Conservation (phyloP, 768 basidiomycete genomes). For the Leucocoprinus sp. region DNA sequence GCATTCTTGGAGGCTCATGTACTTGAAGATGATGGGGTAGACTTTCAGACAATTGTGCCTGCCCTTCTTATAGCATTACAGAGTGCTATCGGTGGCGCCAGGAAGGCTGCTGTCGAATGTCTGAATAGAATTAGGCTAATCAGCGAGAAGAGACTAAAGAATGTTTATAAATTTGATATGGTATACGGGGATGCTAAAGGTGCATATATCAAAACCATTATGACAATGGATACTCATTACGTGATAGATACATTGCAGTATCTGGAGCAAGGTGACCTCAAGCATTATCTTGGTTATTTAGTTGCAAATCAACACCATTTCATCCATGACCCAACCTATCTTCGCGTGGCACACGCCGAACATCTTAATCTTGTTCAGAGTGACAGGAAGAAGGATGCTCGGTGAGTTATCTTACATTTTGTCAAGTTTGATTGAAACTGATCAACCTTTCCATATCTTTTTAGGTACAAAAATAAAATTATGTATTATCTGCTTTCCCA, state of each 20-base stretch:
- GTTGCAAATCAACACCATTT: constrained; percentile 46
- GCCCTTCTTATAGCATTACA: constrained; percentile 57
- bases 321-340: constrained; percentile 47
- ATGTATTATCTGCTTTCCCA: constrained; percentile 80
- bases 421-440: constrained; percentile 2
- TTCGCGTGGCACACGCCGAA: constrained; percentile 53
- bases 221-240: not conserved
- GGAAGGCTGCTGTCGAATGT: constrained; percentile 48
- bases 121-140: constrained; percentile 38
- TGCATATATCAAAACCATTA: constrained; percentile 23
- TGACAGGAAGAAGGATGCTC: constrained; percentile 47
- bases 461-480: constrained; percentile 63
- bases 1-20: constrained; percentile 77
- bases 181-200: constrained; percentile 60
- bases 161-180: constrained; percentile 65
- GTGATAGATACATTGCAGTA: constrained; percentile 50
- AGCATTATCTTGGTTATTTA: constrained; percentile 48
- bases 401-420: constrained; percentile 30
- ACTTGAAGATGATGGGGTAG: constrained; percentile 41
- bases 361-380: constrained; percentile 37
- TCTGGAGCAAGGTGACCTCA: constrained; percentile 55
- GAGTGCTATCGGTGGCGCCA: constrained; percentile 30
- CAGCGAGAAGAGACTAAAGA: constrained; percentile 34
- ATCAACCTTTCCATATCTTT: not conserved
- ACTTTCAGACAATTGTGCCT: constrained; percentile 78